Evolutionary conservation across 176 grass and related monocot genomes (phyloP), one percentile per base, ranked within the genome.

Genomic region (Ensete glaucum): DNA sequence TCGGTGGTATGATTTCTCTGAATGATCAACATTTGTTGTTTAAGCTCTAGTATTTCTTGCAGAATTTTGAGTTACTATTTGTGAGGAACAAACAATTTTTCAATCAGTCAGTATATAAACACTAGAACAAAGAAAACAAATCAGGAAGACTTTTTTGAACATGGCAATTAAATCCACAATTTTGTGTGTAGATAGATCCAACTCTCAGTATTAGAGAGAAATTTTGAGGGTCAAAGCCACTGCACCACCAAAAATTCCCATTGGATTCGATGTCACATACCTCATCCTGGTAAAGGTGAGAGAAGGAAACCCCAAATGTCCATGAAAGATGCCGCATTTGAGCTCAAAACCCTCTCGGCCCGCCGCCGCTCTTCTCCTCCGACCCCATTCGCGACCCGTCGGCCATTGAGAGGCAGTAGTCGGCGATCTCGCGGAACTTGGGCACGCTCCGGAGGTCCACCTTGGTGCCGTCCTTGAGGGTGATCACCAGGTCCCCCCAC

Each of bases 371-470:
- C 72, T 17, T 57, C 13, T 25, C 52, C 11, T 56, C 72, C 3
- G 72, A 73, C 21, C 4, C 67, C 12, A 4, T 54, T n/a, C 2
- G 54, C 3, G 20, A 55, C 1, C 72, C 72, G 27, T 57, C 74
- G 64, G 90, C 86, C 90, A 91, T 89, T 52, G 25, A 75, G 53
- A 80, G 76, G 84, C 90, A 91, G 83, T 99, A 93, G 24, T 91
- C 84, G 9, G 90, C 90, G 79, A 94, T 87, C 84, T 94, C 90
- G 49, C 88, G 85, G 88, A 99, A 99, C 84, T 83, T 87, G 64
- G 95, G 88, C 68, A 93, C 95, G 78, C 90, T 99, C 82, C 95
- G 85, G 50, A 99, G 89, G 74, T 99, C 95, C 77, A 99, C 90
- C 82, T 93, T 92, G 78, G 90, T 90, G 53, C 87, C 90, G 73